Base-by-base conservation (phyloP, 345 rosid genomes). In the Hirschfeldia incana region DNA sequence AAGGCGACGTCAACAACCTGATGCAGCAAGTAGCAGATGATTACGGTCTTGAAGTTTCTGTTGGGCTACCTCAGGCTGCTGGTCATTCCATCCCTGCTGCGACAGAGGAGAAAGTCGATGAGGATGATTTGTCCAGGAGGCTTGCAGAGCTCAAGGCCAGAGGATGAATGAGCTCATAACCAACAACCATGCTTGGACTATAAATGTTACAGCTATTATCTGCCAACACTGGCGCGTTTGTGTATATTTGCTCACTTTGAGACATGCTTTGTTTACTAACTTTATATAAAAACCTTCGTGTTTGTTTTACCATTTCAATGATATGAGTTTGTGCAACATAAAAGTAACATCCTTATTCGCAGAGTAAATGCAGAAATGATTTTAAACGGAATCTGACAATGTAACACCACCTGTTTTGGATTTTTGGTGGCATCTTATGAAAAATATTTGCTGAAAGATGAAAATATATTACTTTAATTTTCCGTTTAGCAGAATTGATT, bases 21-120 rank as follows among this genome's bases (percentile, higher is more conserved):
- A 95, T 95, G 99, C 99, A 95, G 73, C 99, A 95, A 62, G 99
- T 95, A n/a, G 99, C 99, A 32, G 99, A 95, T 85, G 89, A 93
- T 80, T 93, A 93, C 71, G 99, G 98, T 30, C 84, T 95, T 81
- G 94, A 95, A 86, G 98, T 95, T 67, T 95, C 99, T 28, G 98
- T 93, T 37, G 99, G 99, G 62, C 85, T 95, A 65, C 99, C 98
- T 11, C 99, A 95, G 78, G 91, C 99, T 4, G 96, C 96, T 74
- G 93, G 89, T 3, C 99, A 95, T 87, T 92, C 97, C 16, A 83
- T 95, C 17, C 76, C 98, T n/a, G 86, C 90, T 67, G 88, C 85
- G 78, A 68, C 87, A 2, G 83, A 84, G 81, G 99, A 92, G 86
- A 95, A 93, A 85, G 97, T 93, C 12, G 98, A 93, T n/a, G 98